phyloP scores from a whole-genome alignment of 768 basidiomycete genomes.

The Hygrophoropsis aurantiaca region DNA sequence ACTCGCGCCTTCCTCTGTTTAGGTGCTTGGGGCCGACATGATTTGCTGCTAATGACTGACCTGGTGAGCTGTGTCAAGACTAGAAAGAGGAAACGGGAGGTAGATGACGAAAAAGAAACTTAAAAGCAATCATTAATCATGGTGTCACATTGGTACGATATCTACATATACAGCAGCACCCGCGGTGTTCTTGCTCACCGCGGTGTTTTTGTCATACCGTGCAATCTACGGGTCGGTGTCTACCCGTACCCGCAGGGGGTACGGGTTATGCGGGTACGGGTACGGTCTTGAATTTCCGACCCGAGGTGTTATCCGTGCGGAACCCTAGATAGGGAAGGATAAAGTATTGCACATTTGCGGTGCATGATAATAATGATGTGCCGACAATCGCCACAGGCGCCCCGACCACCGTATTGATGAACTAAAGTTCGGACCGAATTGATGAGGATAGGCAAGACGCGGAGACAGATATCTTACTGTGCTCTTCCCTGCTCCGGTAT shows the following conservation, averaged over 20 bases:
- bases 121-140: too few relatives aligned
- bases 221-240: neutral
- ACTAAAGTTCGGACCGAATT: too few relatives aligned
- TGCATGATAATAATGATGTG: too few relatives aligned
- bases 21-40: neutral
- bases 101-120: neutral
- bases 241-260: constrained; percentile 4
- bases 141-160: too few relatives aligned
- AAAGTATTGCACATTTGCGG: too few relatives aligned
- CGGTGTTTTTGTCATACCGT: neutral
- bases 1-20: constrained; percentile 1
- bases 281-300: constrained; percentile 1
- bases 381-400: too few relatives aligned
- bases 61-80: neutral
- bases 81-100: neutral
- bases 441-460: too few relatives aligned
- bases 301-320: constrained; percentile 1
- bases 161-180: too few relatives aligned
- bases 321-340: too few relatives aligned
- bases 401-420: too few relatives aligned
- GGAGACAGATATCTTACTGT: too few relatives aligned
- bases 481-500: too few relatives aligned
- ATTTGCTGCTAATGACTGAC: neutral
- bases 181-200: neutral
- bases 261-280: constrained; percentile 4